Conservation (phyloP, 2,329 filamentous ascomycete genomes). For the Neonectria hederae region DNA sequence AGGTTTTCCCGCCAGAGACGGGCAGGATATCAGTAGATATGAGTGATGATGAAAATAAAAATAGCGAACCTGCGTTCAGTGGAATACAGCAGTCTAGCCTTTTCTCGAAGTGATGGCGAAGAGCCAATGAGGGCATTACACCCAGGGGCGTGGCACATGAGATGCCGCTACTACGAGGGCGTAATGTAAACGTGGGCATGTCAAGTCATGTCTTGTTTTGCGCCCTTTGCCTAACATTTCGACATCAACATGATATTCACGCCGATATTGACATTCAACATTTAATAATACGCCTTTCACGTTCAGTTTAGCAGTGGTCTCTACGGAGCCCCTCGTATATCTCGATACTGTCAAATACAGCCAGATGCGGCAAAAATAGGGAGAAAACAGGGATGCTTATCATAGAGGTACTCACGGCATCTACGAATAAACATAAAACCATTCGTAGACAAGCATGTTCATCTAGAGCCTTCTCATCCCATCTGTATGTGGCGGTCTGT, state of each 20-base stretch:
- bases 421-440: too few relatives aligned
- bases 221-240: slow-evolving; percentile 23
- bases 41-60: neutral
- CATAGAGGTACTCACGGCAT: too few relatives aligned
- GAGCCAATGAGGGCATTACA: slow-evolving; percentile 25
- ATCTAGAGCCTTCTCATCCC: neutral
- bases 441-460: neutral
- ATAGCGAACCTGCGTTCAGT: neutral
- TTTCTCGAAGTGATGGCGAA: neutral
- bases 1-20: neutral
- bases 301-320: neutral
- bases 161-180: slow-evolving; percentile 16
- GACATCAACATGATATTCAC: neutral
- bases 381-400: too few relatives aligned
- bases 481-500: neutral
- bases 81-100: neutral
- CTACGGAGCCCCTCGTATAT: neutral
- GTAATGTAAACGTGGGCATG: neutral
- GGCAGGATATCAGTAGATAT: neutral
- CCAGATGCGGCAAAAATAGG: neutral
- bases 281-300: neutral
- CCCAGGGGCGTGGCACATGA: slow-evolving; percentile 16
- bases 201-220: slow-evolving; percentile 11
- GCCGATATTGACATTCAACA: slow-evolving; percentile 2
- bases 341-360: neutral